Evolutionary conservation across 108 stramenopile genomes (phyloP).

Genomic region (Skeletonema potamos): DNA sequence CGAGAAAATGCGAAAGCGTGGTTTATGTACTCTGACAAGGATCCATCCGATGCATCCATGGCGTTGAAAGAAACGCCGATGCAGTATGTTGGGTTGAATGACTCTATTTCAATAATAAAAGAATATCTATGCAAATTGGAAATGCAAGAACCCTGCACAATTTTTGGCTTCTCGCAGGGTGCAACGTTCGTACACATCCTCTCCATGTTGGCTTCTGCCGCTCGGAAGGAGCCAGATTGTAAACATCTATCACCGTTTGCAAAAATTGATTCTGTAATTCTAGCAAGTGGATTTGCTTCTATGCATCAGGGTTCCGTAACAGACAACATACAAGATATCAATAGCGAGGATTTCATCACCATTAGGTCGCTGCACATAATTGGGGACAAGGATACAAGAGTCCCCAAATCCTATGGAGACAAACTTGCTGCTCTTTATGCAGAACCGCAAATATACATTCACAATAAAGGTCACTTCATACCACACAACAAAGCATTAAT

Average conservation of each 20-base stretch:
- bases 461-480: conserved; percentile 38
- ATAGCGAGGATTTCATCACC: neutral
- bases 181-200: conserved; percentile 54
- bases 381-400: conserved; percentile 44
- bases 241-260: conserved; percentile 7
- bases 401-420: conserved; percentile 18
- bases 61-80: conserved; percentile 23
- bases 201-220: conserved; percentile 33
- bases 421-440: conserved; percentile 19
- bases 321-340: neutral
- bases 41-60: conserved; percentile 28
- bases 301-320: conserved; percentile 10
- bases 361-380: conserved; percentile 48
- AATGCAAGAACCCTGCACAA: neutral
- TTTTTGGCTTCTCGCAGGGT: conserved; percentile 63
- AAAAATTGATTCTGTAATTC: conserved; percentile 13
- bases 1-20: conserved; percentile 54
- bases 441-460: conserved; percentile 22
- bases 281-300: conserved; percentile 45
- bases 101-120: conserved; percentile 23
- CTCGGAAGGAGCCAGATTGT: conserved; percentile 8
- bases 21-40: conserved; percentile 48
- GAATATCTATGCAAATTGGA: conserved; percentile 8
- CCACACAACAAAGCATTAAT: neutral
- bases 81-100: conserved; percentile 48